A percentile compares a stretch with the other conserved stretches of the same genome.
These are phyloP conservation scores for Akanthomyces uredinophilus DNA, from an alignment of 2,329 filamentous ascomycete species.

Conservation along the genomic window DNA sequence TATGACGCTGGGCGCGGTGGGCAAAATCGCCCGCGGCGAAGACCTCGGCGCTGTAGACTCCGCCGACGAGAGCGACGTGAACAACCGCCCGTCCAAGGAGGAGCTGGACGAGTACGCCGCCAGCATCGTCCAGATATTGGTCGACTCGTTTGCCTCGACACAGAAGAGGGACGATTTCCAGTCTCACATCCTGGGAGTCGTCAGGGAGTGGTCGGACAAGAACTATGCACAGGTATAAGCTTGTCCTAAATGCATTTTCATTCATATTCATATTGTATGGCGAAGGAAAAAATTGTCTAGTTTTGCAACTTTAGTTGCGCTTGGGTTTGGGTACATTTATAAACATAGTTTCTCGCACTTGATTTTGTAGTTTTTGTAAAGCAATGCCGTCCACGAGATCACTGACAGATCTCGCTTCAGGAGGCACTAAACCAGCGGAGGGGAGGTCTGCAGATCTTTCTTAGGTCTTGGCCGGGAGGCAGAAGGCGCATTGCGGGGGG, in stretches of 20 bases:
- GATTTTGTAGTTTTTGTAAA: too few species aligned
- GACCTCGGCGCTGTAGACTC: neutral
- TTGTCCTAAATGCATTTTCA: neutral
- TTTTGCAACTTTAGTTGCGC: too few species aligned
- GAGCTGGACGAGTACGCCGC: conserved; percentile 12
- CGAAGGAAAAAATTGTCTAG: neutral
- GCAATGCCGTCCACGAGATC: too few species aligned
- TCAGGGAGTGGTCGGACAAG: conserved; percentile 12
- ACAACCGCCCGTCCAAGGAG: neutral
- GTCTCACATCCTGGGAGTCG: conserved; percentile 7
- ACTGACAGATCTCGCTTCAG: too few species aligned
- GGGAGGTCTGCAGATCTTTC: too few species aligned
- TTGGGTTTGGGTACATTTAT: too few species aligned
- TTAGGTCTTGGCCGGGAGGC: too few species aligned
- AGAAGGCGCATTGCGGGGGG: too few species aligned
- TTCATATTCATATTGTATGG: neutral
- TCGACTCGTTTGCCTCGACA: conserved; percentile 7
- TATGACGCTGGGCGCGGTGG: neutral
- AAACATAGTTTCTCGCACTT: too few species aligned
- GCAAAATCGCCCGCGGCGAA: conserved; percentile 3
- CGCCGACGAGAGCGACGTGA: neutral
- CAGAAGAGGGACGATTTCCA: conserved; percentile 9
- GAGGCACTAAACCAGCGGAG: too few species aligned
- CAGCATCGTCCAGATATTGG: conserved; percentile 10
- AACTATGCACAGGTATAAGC: neutral